Evolutionary conservation across 192 early-diverging fungal species (phyloP).

Genomic region (Spizellomyces sp.): DNA sequence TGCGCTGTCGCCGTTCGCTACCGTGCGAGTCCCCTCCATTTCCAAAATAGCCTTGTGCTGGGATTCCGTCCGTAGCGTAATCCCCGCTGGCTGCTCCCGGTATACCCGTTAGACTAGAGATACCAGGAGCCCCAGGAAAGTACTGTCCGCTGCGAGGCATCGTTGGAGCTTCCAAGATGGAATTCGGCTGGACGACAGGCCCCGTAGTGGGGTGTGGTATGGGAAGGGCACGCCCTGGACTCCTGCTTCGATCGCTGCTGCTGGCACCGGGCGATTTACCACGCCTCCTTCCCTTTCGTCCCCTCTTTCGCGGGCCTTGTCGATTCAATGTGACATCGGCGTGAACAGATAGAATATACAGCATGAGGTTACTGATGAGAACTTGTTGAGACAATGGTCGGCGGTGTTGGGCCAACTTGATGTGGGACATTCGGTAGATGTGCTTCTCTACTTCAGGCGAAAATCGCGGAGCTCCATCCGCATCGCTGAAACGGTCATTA

Average conservation of each 20-base stretch:
- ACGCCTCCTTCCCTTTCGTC: conserved; percentile 32
- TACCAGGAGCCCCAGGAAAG: background rate
- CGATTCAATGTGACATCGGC: conserved; percentile 54
- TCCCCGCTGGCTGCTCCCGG: too few species aligned
- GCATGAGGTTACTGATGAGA: conserved; percentile 54
- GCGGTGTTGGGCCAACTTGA: conserved; percentile 48
- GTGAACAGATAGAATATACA: conserved; percentile 58
- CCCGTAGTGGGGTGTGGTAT: background rate
- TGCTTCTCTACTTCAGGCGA: conserved; percentile 37
- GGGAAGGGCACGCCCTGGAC: conserved; percentile 1
- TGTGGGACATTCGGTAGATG: conserved; percentile 49
- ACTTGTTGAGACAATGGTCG: conserved; percentile 52
- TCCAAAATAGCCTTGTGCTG: background rate
- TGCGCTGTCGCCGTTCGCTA: conserved; percentile 9
- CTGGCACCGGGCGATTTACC: background rate
- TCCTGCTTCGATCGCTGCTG: background rate
- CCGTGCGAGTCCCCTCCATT: background rate
- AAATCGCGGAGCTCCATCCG: conserved; percentile 8
- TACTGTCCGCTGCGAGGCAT: background rate
- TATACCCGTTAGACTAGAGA: background rate
- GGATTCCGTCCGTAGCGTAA: background rate
- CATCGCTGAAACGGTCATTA: background rate
- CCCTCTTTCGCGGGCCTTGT: conserved; percentile 34
- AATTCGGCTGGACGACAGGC: background rate
- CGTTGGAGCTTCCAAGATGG: background rate